phyloP scores from a whole-genome alignment of 768 basidiomycete genomes.

The Lactarius vividus region DNA sequence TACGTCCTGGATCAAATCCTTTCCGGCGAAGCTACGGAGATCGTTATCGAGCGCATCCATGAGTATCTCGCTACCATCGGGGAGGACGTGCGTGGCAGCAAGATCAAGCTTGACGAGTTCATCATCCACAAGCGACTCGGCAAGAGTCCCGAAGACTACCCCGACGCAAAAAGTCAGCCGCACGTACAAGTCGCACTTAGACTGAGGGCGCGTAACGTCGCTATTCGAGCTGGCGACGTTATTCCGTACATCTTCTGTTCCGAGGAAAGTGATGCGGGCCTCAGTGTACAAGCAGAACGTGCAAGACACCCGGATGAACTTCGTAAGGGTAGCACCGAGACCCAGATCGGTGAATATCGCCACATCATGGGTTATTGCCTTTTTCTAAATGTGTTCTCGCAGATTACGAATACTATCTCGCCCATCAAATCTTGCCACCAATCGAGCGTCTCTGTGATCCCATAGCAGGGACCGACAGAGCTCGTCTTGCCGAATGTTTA shows the following conservation, averaged over 20 bases:
- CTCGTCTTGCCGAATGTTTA: slow-evolving; percentile 91
- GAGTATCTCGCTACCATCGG: slow-evolving; percentile 80
- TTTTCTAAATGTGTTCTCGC: slow-evolving; percentile 4
- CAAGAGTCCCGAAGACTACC: slow-evolving; percentile 96
- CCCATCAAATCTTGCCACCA: slow-evolving; percentile 89
- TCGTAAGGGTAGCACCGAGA: slow-evolving; percentile 57
- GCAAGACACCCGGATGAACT: slow-evolving; percentile 95
- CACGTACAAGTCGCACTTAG: slow-evolving; percentile 95
- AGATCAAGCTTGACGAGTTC: slow-evolving; percentile 86
- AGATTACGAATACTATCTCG: slow-evolving; percentile 93
- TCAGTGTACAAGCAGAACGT: slow-evolving; percentile 79
- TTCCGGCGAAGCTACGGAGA: slow-evolving; percentile 87
- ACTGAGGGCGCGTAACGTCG: slow-evolving; percentile 80
- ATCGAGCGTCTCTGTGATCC: slow-evolving; percentile 94
- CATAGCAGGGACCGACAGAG: slow-evolving; percentile 92
- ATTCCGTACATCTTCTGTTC: slow-evolving; percentile 95
- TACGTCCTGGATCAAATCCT: slow-evolving; percentile 89
- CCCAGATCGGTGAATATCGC: slow-evolving; percentile 66
- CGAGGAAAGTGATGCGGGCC: slow-evolving; percentile 67
- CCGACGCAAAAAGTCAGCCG: slow-evolving; percentile 91
- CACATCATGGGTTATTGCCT: not conserved
- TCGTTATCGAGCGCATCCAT: slow-evolving; percentile 87
- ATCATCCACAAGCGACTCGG: slow-evolving; percentile 96
- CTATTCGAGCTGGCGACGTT: slow-evolving; percentile 85
- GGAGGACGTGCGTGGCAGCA: slow-evolving; percentile 74